These are phyloP conservation scores for Francoa sonchifolia DNA, from an alignment of 441 rosid genomes.

Conservation along the genomic window DNA sequence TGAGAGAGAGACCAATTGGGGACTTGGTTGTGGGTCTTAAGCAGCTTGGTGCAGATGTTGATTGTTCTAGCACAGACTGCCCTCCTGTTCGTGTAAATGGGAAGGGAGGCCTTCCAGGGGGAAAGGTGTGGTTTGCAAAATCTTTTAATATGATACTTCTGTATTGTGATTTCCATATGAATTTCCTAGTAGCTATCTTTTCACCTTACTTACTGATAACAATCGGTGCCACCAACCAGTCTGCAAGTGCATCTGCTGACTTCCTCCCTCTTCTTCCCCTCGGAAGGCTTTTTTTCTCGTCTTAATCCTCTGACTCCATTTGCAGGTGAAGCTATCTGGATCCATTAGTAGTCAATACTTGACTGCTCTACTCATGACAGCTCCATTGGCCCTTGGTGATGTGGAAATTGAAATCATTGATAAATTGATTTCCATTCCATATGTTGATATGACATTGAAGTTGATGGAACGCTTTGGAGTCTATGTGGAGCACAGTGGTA, in stretches of 20 bases:
- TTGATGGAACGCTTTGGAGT: constrained; percentile 90
- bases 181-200: no score
- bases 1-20: constrained; percentile 97
- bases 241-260: no score
- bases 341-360: constrained; percentile 89
- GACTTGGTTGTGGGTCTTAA: constrained; percentile 80
- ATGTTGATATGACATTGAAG: constrained; percentile 91
- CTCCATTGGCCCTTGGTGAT: constrained; percentile 83
- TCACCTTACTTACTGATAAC: no score
- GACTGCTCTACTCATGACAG: constrained; percentile 92
- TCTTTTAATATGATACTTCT: constrained; percentile 5
- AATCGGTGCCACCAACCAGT: no score
- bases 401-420: constrained; percentile 88
- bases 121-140: constrained; percentile 44
- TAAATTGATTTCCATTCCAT: constrained; percentile 79
- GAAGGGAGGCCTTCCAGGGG: constrained; percentile 95
- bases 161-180: background rate
- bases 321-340: constrained; percentile 91
- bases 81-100: constrained; percentile 78
- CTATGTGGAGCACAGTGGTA: constrained; percentile 46
- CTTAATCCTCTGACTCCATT: constrained; percentile 11
- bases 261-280: no score
- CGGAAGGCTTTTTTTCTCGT: no score
- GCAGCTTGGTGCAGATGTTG: constrained; percentile 90
- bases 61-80: constrained; percentile 68